Evolutionary conservation across 1,139 yeast genomes (phyloP).

Genomic region (Candida sp.): DNA sequence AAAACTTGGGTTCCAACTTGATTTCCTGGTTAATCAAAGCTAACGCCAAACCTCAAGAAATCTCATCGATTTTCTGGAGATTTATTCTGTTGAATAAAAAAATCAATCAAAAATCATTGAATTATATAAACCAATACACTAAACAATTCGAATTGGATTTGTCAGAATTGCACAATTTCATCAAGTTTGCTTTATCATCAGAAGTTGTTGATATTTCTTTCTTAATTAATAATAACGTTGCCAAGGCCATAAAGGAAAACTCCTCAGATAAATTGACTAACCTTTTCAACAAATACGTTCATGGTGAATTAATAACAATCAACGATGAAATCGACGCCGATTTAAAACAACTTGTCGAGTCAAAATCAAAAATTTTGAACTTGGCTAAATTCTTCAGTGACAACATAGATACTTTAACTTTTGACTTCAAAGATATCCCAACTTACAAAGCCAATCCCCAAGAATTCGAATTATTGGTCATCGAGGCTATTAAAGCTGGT

Average conservation of each 20-base stretch:
- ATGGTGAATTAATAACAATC: conserved; percentile 26
- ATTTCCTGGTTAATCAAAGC: conserved; percentile 33
- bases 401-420: conserved; percentile 18
- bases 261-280: conserved; percentile 20
- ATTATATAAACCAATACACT: conserved; percentile 35
- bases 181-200: conserved; percentile 37
- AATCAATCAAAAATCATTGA: conserved; percentile 27
- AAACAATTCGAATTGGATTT: conserved; percentile 17
- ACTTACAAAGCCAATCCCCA: conserved; percentile 22
- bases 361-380: conserved; percentile 40
- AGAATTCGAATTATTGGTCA: conserved; percentile 41
- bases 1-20: conserved; percentile 36
- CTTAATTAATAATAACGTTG: conserved; percentile 40
- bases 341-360: conserved; percentile 18
- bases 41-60: conserved; percentile 24
- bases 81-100: conserved; percentile 34
- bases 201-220: conserved; percentile 43
- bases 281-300: conserved; percentile 31
- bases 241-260: conserved; percentile 24
- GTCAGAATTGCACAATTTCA: conserved; percentile 31
- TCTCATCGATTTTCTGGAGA: conserved; percentile 35
- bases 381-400: conserved; percentile 39
- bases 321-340: conserved; percentile 5
- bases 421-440: conserved; percentile 40
- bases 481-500: conserved; percentile 42